Conservation (phyloP, 176 grass and related monocot species). For the Aechmea fasciata region DNA sequence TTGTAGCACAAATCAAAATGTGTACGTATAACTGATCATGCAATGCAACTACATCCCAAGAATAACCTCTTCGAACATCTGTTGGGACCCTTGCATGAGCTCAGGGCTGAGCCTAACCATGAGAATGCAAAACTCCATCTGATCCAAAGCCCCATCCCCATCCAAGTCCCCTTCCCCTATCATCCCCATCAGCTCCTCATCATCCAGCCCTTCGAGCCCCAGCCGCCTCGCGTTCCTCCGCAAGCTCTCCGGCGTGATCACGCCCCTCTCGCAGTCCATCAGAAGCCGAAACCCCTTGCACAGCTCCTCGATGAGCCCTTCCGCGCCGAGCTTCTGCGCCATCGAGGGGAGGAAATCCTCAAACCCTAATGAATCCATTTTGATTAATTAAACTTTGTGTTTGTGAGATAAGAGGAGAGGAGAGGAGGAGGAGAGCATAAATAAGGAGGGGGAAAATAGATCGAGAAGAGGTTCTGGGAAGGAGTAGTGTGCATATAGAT, state of each 20-base stretch:
- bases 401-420: background rate
- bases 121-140: conserved; percentile 33
- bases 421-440: background rate
- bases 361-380: background rate
- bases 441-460: background rate
- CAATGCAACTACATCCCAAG: background rate
- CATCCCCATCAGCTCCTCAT: conserved; percentile 35
- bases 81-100: conserved; percentile 6
- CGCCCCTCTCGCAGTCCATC: conserved; percentile 19
- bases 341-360: background rate
- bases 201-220: conserved; percentile 23
- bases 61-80: background rate
- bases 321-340: conserved; percentile 17
- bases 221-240: conserved; percentile 20
- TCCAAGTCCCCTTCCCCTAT: conserved; percentile 30
- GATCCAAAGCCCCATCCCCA: conserved; percentile 27
- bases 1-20: background rate
- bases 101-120: conserved; percentile 37
- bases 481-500: background rate
- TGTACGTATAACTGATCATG: background rate
- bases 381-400: background rate
- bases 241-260: conserved; percentile 31
- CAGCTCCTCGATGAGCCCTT: conserved; percentile 38
- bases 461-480: background rate
- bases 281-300: conserved; percentile 38